phyloP scores from a whole-genome alignment of 106 monocot genomes.

The Triglochin maritima region DNA sequence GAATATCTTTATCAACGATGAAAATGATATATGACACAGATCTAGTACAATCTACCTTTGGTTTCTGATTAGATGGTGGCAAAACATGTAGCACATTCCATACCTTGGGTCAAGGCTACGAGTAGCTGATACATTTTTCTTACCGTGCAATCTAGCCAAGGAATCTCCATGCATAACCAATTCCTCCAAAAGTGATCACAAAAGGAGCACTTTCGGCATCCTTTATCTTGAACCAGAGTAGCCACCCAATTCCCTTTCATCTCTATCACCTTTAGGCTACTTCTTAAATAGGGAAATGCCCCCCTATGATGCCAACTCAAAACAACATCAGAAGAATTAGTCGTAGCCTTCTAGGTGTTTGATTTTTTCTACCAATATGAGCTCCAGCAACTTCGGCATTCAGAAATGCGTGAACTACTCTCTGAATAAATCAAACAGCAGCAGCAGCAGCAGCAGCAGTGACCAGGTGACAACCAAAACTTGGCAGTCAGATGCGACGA shows the following conservation, averaged over 20 bases:
- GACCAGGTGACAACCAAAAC: not conserved
- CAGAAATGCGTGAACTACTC: not conserved
- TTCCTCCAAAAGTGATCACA: slow-evolving; percentile 7
- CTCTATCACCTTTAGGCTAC: not conserved
- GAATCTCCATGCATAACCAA: slow-evolving; percentile 6
- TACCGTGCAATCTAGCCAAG: slow-evolving; percentile 26
- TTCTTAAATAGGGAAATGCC: not conserved
- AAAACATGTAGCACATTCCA: not conserved
- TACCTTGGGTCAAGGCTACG: not conserved
- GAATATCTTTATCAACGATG: no score
- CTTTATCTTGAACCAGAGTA: not conserved
- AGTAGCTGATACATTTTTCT: slow-evolving; percentile 14
- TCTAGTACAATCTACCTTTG: not conserved
- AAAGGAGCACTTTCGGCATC: slow-evolving; percentile 28
- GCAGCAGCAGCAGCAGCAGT: not conserved
- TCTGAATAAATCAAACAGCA: not conserved
- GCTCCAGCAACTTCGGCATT: slow-evolving; percentile 4
- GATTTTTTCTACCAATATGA: not conserved
- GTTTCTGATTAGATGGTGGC: no score
- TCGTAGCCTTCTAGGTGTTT: not conserved
- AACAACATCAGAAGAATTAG: not conserved
- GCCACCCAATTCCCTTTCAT: slow-evolving; percentile 1
- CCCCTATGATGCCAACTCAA: no score
- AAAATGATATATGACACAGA: no score
- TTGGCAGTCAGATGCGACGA: not conserved